Evolutionary conservation across 441 rosid genomes (phyloP).

Genomic region (Iberis amara): DNA sequence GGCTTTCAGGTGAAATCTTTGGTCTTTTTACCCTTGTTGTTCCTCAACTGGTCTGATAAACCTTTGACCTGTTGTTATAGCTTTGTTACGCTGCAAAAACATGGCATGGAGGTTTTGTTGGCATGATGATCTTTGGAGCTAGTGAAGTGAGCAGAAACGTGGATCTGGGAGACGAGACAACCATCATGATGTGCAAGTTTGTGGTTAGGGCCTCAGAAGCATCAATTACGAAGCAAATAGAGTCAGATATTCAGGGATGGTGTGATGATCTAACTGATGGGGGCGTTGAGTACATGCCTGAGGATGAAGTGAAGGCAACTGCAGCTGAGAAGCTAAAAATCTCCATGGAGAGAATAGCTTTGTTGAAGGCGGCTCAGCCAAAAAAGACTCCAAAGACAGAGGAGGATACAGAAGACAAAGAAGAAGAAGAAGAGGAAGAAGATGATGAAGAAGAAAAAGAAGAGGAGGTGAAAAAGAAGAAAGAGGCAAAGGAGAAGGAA

Average conservation of each 20-base stretch:
- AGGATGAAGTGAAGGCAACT: conserved; percentile 87
- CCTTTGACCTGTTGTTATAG: conserved; percentile 36
- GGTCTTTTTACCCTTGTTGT: conserved; percentile 6
- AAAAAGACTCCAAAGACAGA: conserved; percentile 55
- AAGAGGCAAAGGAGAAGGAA: conserved; percentile 38
- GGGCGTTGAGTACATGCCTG: conserved; percentile 91
- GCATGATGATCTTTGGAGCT: conserved; percentile 95
- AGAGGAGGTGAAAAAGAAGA: conserved; percentile 34
- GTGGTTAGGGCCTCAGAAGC: conserved; percentile 97
- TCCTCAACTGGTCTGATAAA: conserved; percentile 14
- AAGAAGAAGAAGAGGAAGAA: conserved; percentile 31
- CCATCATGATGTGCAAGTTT: conserved; percentile 96
- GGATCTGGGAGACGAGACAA: conserved; percentile 92
- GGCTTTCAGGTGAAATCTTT: conserved; percentile 76
- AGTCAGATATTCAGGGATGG: conserved; percentile 89
- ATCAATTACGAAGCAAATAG: conserved; percentile 83
- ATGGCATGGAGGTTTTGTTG: conserved; percentile 94
- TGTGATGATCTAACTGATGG: conserved; percentile 93
- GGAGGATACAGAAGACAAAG: conserved; percentile 46
- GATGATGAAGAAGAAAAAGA: conserved; percentile 28
- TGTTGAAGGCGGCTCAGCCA: conserved; percentile 89
- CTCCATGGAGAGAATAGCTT: conserved; percentile 88
- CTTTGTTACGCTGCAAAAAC: conserved; percentile 97
- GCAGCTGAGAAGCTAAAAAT: conserved; percentile 86
- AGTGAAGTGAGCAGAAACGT: conserved; percentile 98